Conservation (phyloP, 306 rosid species). For the Rubus idaeus region DNA sequence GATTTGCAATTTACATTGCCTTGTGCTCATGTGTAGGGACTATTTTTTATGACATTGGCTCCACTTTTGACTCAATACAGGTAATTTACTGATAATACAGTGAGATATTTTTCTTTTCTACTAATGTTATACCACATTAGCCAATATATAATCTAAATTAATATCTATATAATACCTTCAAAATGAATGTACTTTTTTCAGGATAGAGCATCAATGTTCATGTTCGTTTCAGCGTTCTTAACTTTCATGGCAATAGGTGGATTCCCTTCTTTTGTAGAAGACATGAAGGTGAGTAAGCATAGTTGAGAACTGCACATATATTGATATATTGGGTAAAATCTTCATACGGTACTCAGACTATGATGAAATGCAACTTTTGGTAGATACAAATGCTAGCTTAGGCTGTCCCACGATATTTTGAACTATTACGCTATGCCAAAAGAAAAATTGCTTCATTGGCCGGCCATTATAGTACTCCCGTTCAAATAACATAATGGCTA, state of each 20-base stretch:
- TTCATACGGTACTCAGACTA: too few relatives aligned
- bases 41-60: conserved; percentile 37
- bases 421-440: too few relatives aligned
- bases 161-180: neutral
- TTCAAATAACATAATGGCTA: too few relatives aligned
- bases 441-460: too few relatives aligned
- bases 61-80: conserved; percentile 39
- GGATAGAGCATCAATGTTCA: conserved; percentile 65
- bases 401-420: too few relatives aligned
- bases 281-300: conserved; percentile 55
- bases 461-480: too few relatives aligned
- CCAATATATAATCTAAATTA: too few relatives aligned
- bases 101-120: neutral
- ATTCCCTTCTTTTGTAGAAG: conserved; percentile 78
- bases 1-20: conserved; percentile 41
- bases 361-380: too few relatives aligned
- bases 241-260: conserved; percentile 76
- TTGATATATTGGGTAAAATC: too few relatives aligned
- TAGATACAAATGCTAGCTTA: too few relatives aligned
- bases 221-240: conserved; percentile 54
- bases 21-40: conserved; percentile 43
- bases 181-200: conserved; percentile 26
- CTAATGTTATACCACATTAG: neutral
- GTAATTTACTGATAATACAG: neutral
- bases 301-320: too few relatives aligned